Base-by-base conservation (phyloP, 2,329 filamentous ascomycete species). In the Pseudogymnoascus verrucosus region DNA sequence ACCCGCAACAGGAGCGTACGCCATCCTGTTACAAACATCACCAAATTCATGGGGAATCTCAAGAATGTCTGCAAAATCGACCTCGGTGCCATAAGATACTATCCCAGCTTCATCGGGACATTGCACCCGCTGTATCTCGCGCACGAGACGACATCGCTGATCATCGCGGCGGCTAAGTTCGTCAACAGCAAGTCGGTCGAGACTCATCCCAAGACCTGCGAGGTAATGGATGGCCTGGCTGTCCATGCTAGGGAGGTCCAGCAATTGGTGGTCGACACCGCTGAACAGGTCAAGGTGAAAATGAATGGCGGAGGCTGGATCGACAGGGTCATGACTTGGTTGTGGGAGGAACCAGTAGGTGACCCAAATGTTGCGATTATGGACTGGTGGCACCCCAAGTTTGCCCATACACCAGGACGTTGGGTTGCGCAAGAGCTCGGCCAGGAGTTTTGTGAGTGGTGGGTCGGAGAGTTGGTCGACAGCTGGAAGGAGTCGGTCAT, bases 281-380 rank as follows among this genome's bases (percentile, higher is more conserved):
- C 61, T 16, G 61, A 63, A 36, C 63, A 62, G 12, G 65, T 72
- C 5, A 61, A 61, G 8, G 65, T 67, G 11, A 69, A 70, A 2
- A 62, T 74, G 36, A 69, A 73, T 62, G 72, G 74, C 39, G 69
- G 72, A 16, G 72, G 72, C 3, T 74, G 70, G 72, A 74, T 74
- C 59, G 73, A 74, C 62, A 70, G 65, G 44, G 67, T 73, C 10
- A 36, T 51, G 62, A 42, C 34, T 44, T 62, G 39, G 61, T 14
- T 62, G 8, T 34, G 31, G 59, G 59, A 61, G 34, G 59, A 42
- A 16, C 59, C 59, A 40, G 34, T 42, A 12, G 36, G 36, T 36
- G 12, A 44, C 11, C 61, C 60, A 61, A 10, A 61, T 61, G 34
- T 47, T 31, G 60, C 2, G 11, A 39, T 61, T 23, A 57, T 57